phyloP scores from a whole-genome alignment of 176 grass and related monocot genomes.

The Panicum miliaceum region DNA sequence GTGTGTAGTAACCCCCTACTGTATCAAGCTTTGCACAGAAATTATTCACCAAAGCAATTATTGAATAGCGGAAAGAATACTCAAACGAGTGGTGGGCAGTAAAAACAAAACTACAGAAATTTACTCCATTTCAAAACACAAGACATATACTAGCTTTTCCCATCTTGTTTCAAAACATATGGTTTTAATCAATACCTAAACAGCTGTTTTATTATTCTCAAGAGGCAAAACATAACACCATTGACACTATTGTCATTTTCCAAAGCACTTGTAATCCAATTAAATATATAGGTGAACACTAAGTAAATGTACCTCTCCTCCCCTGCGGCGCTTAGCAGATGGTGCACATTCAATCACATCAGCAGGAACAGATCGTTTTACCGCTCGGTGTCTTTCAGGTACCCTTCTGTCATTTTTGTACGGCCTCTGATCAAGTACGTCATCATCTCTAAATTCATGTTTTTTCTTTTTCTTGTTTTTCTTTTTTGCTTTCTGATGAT shows the following conservation, averaged over 20 bases:
- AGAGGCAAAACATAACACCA: background rate
- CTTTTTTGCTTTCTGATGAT: conserved; percentile 77
- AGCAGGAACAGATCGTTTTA: conserved; percentile 58
- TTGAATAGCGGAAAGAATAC: background rate
- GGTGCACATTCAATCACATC: conserved; percentile 58
- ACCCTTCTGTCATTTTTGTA: conserved; percentile 90
- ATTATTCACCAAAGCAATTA: background rate
- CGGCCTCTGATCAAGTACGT: conserved; percentile 71
- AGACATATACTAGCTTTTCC: background rate
- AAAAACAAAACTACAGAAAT: conserved; percentile 9
- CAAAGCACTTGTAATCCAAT: conserved; percentile 25
- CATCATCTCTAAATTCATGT: conserved; percentile 90
- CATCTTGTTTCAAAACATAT: background rate
- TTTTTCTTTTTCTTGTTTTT: conserved; percentile 97
- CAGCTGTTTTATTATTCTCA: too few relatives aligned
- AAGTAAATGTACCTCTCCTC: conserved; percentile 78
- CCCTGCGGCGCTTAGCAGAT: conserved; percentile 73
- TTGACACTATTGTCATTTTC: background rate
- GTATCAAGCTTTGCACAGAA: background rate
- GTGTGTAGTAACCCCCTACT: background rate
- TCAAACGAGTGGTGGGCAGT: background rate
- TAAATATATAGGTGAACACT: conserved; percentile 21
- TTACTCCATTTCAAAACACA: background rate
- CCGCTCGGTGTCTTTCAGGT: conserved; percentile 64
- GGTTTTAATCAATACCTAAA: too few relatives aligned